These are phyloP conservation scores for Penicillium sp. DNA, from an alignment of 2,329 filamentous ascomycete genomes.

Conservation along the genomic window DNA sequence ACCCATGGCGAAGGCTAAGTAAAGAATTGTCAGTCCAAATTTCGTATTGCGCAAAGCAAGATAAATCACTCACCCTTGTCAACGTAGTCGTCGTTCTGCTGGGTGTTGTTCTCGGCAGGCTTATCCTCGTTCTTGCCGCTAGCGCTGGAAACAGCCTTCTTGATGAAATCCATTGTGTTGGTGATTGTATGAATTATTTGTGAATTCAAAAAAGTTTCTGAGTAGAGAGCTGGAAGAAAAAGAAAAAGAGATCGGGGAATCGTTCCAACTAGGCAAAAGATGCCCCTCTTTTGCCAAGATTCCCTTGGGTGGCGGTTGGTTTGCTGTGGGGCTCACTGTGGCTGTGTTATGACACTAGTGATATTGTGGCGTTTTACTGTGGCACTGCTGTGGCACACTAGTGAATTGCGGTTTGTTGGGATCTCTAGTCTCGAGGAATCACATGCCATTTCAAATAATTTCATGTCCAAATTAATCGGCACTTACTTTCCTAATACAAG, in stretches of 20 bases:
- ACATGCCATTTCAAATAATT: not conserved
- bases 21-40: not conserved
- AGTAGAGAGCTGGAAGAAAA: not conserved
- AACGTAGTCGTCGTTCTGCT: slow-evolving; percentile 5
- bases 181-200: not conserved
- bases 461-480: not conserved
- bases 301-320: not conserved
- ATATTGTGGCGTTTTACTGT: not conserved
- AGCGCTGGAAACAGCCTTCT: not conserved
- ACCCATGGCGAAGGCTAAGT: not conserved
- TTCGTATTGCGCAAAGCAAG: too few species aligned
- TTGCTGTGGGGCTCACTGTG: not conserved
- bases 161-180: slow-evolving; percentile 6
- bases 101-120: not conserved
- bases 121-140: not conserved
- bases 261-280: not conserved
- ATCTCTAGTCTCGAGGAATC: not conserved
- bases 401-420: not conserved
- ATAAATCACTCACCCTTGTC: not conserved
- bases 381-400: too few species aligned
- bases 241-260: not conserved
- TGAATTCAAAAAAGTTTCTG: not conserved
- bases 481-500: not conserved
- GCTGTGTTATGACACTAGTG: too few species aligned
- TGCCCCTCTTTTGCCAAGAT: slow-evolving; percentile 3